Base-by-base conservation (phyloP, 2,329 filamentous ascomycete genomes). In the Hymenoscyphus albidus region DNA sequence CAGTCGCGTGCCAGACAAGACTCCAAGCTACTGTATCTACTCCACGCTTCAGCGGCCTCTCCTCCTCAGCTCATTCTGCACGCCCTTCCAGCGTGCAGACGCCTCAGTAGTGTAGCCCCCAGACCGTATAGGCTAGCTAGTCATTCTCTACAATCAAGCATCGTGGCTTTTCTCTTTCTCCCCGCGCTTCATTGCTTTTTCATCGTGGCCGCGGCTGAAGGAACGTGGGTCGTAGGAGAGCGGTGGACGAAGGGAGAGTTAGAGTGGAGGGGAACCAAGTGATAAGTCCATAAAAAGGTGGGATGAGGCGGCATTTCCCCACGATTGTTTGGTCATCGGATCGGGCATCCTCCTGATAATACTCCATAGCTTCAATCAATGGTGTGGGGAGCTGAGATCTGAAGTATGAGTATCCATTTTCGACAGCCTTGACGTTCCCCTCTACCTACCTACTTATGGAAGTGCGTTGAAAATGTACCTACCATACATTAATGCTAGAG, bases 1-100 rank as follows among this genome's bases (percentile, higher is more conserved):
- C 22, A 16, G 55, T 57, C 55, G 27, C 55, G 55, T 57, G 55
- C 31, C 44, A n/a, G 44, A 51, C 44, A 51, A 51, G n/a, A 22
- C n/a, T 54, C 22, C 18, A 54, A 22, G 22, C 48, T 27, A 27
- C 27, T 27, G 27, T 27, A 27, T 27, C 27, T 27, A 27, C 27
- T 27, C 48, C 48, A 27, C 18, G 44, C n/a, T 54, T 54, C 48
- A 14, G 31, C 48, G 48, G 48, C 48, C 35, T 35, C 35, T 35
- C 35, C 32, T 51, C 48, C 13, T 54, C 48, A 54, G 48, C 48
- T 54, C 48, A 54, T 18, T 22, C 18, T 12, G 48, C 18, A 27
- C 48, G 18, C 35, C 35, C 5, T 6, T 35, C 35, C 5, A 35
- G 27, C 27, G 2, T 27, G 27, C 27, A 27, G 2, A 27, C 3